Conservation (phyloP, 345 rosid genomes). For the Alliaria petiolata region DNA sequence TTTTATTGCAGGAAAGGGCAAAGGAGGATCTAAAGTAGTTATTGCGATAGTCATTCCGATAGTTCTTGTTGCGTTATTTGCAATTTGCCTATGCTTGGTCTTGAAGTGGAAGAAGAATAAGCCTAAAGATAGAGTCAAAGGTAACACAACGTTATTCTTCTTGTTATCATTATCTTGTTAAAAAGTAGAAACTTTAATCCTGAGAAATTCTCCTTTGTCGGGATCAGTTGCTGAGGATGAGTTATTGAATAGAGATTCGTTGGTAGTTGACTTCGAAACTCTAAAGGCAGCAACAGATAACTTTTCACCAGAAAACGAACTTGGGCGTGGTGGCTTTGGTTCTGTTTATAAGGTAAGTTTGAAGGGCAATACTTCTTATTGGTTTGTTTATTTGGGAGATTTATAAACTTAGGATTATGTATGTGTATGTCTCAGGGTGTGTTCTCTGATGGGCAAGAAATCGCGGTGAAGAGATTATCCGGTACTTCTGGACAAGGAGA, state of each 20-base stretch:
- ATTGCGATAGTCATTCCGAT: constrained; percentile 12
- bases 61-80: constrained; percentile 12
- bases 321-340: no score
- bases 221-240: constrained; percentile 15
- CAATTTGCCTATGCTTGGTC: constrained; percentile 12
- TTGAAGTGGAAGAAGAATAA: constrained; percentile 14
- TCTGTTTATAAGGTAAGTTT: no score
- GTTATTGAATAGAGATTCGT: constrained; percentile 26
- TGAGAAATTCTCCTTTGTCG: not conserved
- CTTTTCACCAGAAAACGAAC: constrained; percentile 30
- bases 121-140: not conserved
- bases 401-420: no score
- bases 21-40: constrained; percentile 10
- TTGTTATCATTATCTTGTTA: not conserved
- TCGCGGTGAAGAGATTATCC: not conserved
- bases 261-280: constrained; percentile 32
- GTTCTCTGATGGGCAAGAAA: no score
- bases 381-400: no score
- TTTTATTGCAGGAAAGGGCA: constrained; percentile 8
- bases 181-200: not conserved
- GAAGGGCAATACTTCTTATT: no score
- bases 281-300: constrained; percentile 41
- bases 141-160: constrained; percentile 14
- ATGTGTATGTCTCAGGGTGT: no score
- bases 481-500: not conserved